phyloP scores from a whole-genome alignment of 257 asterid species.

The Capsicum rhomboideum region DNA sequence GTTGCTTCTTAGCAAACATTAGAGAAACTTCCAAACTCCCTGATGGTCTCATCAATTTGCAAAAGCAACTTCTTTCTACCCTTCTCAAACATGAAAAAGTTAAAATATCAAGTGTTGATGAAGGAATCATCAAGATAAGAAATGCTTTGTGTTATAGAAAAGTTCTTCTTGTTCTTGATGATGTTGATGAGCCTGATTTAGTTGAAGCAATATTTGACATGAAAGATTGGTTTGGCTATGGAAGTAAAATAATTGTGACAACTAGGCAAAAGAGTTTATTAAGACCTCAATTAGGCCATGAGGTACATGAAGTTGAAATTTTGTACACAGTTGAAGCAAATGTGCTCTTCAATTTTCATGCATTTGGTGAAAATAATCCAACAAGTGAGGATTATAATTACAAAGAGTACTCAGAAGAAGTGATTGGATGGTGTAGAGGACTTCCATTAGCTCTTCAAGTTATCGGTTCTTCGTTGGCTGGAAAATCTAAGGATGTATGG shows the following conservation, averaged over 20 bases:
- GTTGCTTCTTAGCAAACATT: constrained; percentile 13
- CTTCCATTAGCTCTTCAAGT: constrained; percentile 10
- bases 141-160: not conserved
- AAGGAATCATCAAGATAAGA: constrained; percentile 12
- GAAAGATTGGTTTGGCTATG: constrained; percentile 3
- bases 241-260: constrained; percentile 12
- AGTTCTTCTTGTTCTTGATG: constrained; percentile 16
- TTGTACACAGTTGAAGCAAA: not conserved
- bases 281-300: constrained; percentile 3
- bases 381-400: not conserved
- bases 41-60: constrained; percentile 6
- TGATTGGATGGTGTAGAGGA: not conserved
- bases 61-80: constrained; percentile 8
- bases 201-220: constrained; percentile 9
- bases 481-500: not conserved
- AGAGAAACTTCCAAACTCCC: constrained; percentile 10
- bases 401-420: not conserved
- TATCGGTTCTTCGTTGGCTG: constrained; percentile 5
- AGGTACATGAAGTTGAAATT: constrained; percentile 1
- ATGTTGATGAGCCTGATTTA: constrained; percentile 14
- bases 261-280: not conserved
- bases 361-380: not conserved
- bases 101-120: constrained; percentile 5
- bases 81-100: not conserved
- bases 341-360: constrained; percentile 1